These are phyloP conservation scores for Solanum virginianum DNA, from an alignment of 257 asterid species.

Conservation along the genomic window DNA sequence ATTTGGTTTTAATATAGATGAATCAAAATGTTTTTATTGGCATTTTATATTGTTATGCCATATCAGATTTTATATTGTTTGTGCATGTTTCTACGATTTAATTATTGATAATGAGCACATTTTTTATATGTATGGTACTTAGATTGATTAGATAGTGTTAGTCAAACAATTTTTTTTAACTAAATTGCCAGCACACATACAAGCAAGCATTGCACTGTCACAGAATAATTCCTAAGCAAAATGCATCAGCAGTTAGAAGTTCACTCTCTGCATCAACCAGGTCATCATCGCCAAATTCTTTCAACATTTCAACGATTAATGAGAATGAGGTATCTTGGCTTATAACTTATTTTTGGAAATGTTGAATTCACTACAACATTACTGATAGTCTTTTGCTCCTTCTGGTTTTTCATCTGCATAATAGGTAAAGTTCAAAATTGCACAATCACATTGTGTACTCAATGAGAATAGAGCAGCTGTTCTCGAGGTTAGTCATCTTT, in stretches of 20 bases:
- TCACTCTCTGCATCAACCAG: slow-evolving; percentile 50
- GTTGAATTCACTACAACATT: not conserved
- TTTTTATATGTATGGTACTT: not conserved
- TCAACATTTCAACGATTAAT: slow-evolving; percentile 46
- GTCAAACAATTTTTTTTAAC: not conserved
- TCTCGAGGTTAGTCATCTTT: slow-evolving; percentile 47
- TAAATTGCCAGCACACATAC: slow-evolving; percentile 46
- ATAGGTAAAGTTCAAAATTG: slow-evolving; percentile 89
- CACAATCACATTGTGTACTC: slow-evolving; percentile 55
- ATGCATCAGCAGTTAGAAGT: slow-evolving; percentile 40
- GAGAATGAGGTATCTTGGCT: slow-evolving; percentile 69
- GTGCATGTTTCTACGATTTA: not conserved
- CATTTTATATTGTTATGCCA: not conserved
- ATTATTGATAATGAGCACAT: not conserved
- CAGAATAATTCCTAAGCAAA: slow-evolving; percentile 56
- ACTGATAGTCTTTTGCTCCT: not conserved
- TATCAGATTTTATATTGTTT: not conserved
- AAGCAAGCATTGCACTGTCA: slow-evolving; percentile 81
- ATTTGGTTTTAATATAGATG: not conserved
- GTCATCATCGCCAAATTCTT: slow-evolving; percentile 74
- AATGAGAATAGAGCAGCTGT: slow-evolving; percentile 77
- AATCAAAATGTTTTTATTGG: not conserved
- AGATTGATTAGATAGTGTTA: not conserved
- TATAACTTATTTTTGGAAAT: not conserved
- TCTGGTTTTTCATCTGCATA: not conserved